Evolutionary conservation across 1,284 basidiomycete genomes (phyloP).

Genomic region (Cryptococcus depauperatus): DNA sequence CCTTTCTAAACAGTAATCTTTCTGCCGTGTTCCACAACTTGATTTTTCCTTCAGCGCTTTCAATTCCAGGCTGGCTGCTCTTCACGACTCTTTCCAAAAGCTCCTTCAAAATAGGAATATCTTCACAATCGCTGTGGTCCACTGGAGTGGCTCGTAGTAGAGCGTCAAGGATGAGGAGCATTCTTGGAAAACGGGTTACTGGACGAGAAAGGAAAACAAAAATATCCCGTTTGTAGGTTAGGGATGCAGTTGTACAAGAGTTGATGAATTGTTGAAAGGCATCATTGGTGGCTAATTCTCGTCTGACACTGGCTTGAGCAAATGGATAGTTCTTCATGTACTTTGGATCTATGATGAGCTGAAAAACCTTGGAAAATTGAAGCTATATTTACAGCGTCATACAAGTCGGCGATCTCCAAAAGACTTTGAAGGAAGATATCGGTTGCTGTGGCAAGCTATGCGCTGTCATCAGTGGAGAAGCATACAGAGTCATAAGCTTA

Average conservation of each 20-base stretch:
- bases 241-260: slow-evolving; percentile 55
- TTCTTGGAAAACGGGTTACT: slow-evolving; percentile 67
- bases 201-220: slow-evolving; percentile 72
- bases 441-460: slow-evolving; percentile 57
- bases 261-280: slow-evolving; percentile 60
- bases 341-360: slow-evolving; percentile 46
- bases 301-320: slow-evolving; percentile 64
- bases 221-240: slow-evolving; percentile 61
- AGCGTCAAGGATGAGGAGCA: slow-evolving; percentile 63
- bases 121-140: slow-evolving; percentile 32
- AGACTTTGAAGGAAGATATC: slow-evolving; percentile 67
- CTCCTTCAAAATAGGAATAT: slow-evolving; percentile 34
- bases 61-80: slow-evolving; percentile 58
- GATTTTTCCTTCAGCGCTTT: slow-evolving; percentile 70
- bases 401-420: slow-evolving; percentile 33
- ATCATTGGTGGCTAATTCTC: slow-evolving; percentile 59
- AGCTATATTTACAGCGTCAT: slow-evolving; percentile 25
- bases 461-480: background rate
- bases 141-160: slow-evolving; percentile 55
- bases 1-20: slow-evolving; percentile 60
- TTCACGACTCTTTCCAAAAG: slow-evolving; percentile 20
- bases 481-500: background rate
- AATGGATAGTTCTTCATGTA: slow-evolving; percentile 60
- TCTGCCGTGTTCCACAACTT: slow-evolving; percentile 71
- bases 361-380: too few species aligned